These are phyloP conservation scores for Telfairia occidentalis DNA, from an alignment of 331 rosid species.

Conservation along the genomic window DNA sequence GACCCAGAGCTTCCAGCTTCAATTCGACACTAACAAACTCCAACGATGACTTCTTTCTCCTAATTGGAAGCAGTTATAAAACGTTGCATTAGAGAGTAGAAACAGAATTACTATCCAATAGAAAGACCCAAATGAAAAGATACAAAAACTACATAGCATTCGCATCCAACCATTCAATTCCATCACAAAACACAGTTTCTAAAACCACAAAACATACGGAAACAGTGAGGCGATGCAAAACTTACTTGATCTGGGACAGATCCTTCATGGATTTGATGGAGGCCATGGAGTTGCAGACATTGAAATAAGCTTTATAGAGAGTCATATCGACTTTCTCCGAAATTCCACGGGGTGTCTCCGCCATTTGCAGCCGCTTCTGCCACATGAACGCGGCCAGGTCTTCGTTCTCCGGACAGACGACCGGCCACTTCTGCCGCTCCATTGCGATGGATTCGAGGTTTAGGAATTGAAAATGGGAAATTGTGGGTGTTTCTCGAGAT, in stretches of 20 bases:
- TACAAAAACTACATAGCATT: neutral
- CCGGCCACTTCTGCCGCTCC: conserved; percentile 38
- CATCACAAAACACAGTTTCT: neutral
- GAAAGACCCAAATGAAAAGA: neutral
- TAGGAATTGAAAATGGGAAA: neutral
- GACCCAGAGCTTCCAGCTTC: neutral
- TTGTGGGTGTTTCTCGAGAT: neutral
- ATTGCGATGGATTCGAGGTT: conserved; percentile 16
- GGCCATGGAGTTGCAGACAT: conserved; percentile 49
- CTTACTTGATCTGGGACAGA: conserved; percentile 63
- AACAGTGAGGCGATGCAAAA: neutral
- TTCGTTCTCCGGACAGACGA: conserved; percentile 48
- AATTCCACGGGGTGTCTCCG: conserved; percentile 53
- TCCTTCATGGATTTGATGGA: conserved; percentile 61
- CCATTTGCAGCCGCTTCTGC: conserved; percentile 63
- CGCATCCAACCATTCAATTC: neutral
- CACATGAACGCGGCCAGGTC: conserved; percentile 47
- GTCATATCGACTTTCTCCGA: conserved; percentile 55
- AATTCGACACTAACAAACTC: neutral
- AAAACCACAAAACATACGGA: neutral
- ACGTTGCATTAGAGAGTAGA: neutral
- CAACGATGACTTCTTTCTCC: neutral
- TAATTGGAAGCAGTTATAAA: neutral
- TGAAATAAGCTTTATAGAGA: conserved; percentile 67
- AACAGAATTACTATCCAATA: neutral